These are phyloP conservation scores for Xerocomus brunneocitrinus DNA, from an alignment of 768 basidiomycete genomes.

Conservation along the genomic window DNA sequence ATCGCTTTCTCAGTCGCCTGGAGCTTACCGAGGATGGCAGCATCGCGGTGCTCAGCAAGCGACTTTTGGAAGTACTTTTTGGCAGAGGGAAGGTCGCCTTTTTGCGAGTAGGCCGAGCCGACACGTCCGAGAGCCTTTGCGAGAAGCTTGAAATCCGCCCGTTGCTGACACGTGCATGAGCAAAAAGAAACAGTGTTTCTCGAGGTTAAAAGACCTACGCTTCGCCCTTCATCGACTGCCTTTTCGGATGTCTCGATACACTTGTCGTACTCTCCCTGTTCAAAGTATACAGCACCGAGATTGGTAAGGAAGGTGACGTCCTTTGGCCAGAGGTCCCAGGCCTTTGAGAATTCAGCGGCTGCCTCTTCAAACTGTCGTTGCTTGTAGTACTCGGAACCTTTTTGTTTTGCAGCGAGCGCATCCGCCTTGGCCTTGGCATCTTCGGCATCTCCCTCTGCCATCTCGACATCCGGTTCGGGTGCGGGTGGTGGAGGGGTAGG, in stretches of 20 bases:
- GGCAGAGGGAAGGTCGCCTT: slow-evolving; percentile 68
- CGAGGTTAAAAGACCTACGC: slow-evolving; percentile 36
- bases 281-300: slow-evolving; percentile 85
- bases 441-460: slow-evolving; percentile 60
- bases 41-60: slow-evolving; percentile 93
- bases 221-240: slow-evolving; percentile 93
- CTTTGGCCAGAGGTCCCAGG: slow-evolving; percentile 92
- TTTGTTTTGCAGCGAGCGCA: slow-evolving; percentile 75
- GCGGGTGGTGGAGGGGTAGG: slow-evolving; percentile 40
- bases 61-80: slow-evolving; percentile 94
- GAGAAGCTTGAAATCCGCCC: slow-evolving; percentile 91
- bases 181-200: background rate
- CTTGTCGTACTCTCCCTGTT: slow-evolving; percentile 88
- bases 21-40: slow-evolving; percentile 86
- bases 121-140: slow-evolving; percentile 93
- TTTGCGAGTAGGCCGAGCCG: slow-evolving; percentile 80
- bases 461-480: slow-evolving; percentile 51
- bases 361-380: slow-evolving; percentile 78
- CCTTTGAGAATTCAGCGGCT: slow-evolving; percentile 68
- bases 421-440: slow-evolving; percentile 72
- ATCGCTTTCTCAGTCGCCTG: slow-evolving; percentile 77
- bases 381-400: slow-evolving; percentile 81
- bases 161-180: slow-evolving; percentile 44
- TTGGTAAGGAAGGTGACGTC: slow-evolving; percentile 94
- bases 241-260: slow-evolving; percentile 90